Percentiles rank a stretch among this genome's conserved stretches.
Conservation (phyloP, 805 yeast genomes). For the Candida pseudoglaebosa region DNA sequence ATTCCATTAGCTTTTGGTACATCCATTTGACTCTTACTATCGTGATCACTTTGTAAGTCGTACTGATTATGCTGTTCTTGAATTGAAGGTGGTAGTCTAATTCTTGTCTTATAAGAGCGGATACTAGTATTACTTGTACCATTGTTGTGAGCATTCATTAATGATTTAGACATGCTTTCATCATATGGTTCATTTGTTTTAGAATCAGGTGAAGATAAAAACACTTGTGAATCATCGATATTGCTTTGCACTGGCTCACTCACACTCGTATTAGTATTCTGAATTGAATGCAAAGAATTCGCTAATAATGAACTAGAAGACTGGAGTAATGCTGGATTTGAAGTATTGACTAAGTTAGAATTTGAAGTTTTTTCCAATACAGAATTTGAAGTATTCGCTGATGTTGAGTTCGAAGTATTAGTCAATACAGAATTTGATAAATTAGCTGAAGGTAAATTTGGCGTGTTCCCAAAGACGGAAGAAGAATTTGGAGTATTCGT, state of each 20-base stretch:
- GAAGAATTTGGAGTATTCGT: too few species aligned
- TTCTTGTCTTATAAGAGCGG: slow-evolving; percentile 27
- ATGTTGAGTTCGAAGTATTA: too few species aligned
- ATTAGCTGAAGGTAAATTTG: too few species aligned
- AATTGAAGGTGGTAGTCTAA: slow-evolving; percentile 28
- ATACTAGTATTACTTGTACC: slow-evolving; percentile 16
- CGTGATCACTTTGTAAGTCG: slow-evolving; percentile 3
- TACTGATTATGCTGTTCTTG: slow-evolving; percentile 13
- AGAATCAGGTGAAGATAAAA: not conserved
- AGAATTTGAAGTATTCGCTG: too few species aligned
- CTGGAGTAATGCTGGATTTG: too few species aligned
- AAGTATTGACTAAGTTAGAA: too few species aligned
- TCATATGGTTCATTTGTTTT: not conserved
- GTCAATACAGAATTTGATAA: too few species aligned
- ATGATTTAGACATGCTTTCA: not conserved
- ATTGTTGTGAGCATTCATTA: not conserved
- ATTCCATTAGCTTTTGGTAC: not conserved
- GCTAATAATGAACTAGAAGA: too few species aligned
- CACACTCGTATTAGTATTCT: not conserved
- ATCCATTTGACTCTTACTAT: not conserved
- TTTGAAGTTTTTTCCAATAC: too few species aligned
- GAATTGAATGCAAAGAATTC: too few species aligned
- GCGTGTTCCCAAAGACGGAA: too few species aligned
- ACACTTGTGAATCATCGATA: not conserved
- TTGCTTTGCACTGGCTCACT: not conserved